Base-by-base conservation (phyloP, 345 rosid species). In the Psidium guajava region DNA sequence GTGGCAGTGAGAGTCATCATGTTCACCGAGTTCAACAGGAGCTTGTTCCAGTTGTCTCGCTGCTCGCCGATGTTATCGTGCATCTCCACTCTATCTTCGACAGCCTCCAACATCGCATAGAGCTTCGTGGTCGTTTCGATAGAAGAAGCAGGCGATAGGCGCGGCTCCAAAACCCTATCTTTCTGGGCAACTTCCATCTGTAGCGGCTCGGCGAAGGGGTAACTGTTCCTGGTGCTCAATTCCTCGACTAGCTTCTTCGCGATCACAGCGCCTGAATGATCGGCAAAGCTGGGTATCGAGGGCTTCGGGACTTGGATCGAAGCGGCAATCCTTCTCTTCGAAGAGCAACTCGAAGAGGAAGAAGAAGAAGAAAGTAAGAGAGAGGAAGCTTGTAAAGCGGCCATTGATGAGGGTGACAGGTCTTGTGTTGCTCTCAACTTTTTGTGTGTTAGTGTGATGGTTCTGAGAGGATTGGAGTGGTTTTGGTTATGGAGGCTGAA, bases 11-110 rank as follows among this genome's bases (percentile, higher is more conserved):
- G 93, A 44, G 94, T 92, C 82, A 92, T 95, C 93, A 90, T 91
- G 88, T 94, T 95, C 86, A 92, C 90, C 27, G 98, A 93, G 82
- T 91, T 94, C 58, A 94, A 88, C 73, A 93, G 87, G 14, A 93
- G 90, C 32, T 87, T 86, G 90, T 93, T 95, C 98, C 96, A 93
- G 82, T 91, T 92, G 16, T 93, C 90, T 6, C 96, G 92, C 59
- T 95, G 98, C 86, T 94, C 89, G 3, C 93, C 93, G 0, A 95
- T 81, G 88, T 94, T 95, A 13, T 88, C 80, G 86, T 95, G 98
- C 95, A 94, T 95, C 90, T 93, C 95, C 5, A 92, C 89, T 84
- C 96, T 87, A 53, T 95, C 96, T 51, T 90, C 88, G 56, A 94
- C 93, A 6, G 90, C 93, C 83, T 93, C 96, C 75, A 93, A 86